phyloP scores from a whole-genome alignment of 352 stramenopile species.

The Globisporangium echinulatum region DNA sequence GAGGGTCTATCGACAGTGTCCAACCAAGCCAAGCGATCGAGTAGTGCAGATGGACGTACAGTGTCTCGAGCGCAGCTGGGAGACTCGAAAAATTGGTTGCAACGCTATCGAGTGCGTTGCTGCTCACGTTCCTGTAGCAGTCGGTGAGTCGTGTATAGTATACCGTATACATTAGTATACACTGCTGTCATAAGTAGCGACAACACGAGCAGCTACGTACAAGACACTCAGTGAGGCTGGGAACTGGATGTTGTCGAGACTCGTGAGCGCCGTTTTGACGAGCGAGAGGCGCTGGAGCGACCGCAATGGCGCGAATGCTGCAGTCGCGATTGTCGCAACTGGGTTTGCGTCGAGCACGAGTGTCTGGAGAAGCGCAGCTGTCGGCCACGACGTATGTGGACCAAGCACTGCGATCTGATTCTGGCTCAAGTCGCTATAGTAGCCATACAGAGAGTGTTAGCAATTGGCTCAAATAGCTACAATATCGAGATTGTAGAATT shows the following conservation, averaged over 20 bases:
- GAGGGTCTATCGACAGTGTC: neutral
- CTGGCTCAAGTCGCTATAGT: slow-evolving; percentile 26
- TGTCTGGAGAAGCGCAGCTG: slow-evolving; percentile 39
- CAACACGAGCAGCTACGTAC: slow-evolving; percentile 9
- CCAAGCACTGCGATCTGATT: slow-evolving; percentile 35
- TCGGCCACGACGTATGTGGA: slow-evolving; percentile 30
- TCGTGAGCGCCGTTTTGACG: slow-evolving; percentile 42
- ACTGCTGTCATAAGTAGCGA: neutral
- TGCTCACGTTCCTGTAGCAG: slow-evolving; percentile 29
- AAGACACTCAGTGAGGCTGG: slow-evolving; percentile 36
- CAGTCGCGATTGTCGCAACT: slow-evolving; percentile 23
- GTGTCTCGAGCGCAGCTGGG: slow-evolving; percentile 30
- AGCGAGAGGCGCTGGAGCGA: slow-evolving; percentile 52
- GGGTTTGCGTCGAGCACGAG: slow-evolving; percentile 51
- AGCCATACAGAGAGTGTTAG: too few relatives aligned
- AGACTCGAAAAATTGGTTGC: slow-evolving; percentile 44
- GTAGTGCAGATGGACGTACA: slow-evolving; percentile 25
- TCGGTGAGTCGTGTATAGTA: neutral
- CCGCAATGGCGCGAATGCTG: slow-evolving; percentile 37
- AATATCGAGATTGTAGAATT: too few relatives aligned
- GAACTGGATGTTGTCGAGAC: slow-evolving; percentile 31
- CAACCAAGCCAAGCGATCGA: too few relatives aligned
- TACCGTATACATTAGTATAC: neutral
- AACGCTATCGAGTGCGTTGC: slow-evolving; percentile 42
- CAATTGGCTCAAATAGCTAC: too few relatives aligned